These are phyloP conservation scores for Dryadomyces sulphureus DNA, from an alignment of 2,329 filamentous ascomycete species.

Conservation along the genomic window DNA sequence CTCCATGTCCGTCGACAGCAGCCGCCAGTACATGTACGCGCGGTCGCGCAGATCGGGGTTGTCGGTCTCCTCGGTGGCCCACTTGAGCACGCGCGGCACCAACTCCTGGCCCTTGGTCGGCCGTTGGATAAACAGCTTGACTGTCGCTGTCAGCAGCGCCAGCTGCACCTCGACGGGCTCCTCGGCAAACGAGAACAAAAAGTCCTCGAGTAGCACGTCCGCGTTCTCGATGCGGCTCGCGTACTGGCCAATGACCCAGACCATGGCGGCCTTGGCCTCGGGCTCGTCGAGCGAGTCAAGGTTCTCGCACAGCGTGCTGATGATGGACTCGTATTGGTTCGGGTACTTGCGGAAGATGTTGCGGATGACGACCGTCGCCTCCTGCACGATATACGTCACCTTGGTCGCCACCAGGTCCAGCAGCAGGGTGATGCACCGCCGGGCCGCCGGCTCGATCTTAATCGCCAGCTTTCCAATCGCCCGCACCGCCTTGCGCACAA, in stretches of 20 bases:
- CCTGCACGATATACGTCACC: constrained; percentile 95
- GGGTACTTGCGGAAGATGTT: constrained; percentile 99
- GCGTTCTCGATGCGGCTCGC: constrained; percentile 96
- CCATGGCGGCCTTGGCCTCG: constrained; percentile 95
- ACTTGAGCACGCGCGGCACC: constrained; percentile 89
- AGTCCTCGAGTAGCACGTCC: constrained; percentile 85
- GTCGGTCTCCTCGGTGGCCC: constrained; percentile 98
- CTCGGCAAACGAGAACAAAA: constrained; percentile 83
- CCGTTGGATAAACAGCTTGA: constrained; percentile 94
- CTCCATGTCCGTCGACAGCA: constrained; percentile 81
- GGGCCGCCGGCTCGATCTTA: constrained; percentile 91
- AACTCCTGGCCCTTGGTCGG: constrained; percentile 89
- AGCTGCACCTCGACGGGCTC: constrained; percentile 94
- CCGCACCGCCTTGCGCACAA: constrained; percentile 91
- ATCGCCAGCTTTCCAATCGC: constrained; percentile 97
- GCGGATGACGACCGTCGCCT: constrained; percentile 94
- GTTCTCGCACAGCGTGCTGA: constrained; percentile 87
- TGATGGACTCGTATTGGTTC: constrained; percentile 97
- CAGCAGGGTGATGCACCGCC: constrained; percentile 80
- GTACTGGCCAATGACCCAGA: constrained; percentile 98
- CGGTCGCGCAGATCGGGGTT: constrained; percentile 92
- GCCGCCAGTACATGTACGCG: constrained; percentile 98
- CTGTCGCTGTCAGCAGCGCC: constrained; percentile 84
- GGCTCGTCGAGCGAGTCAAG: constrained; percentile 93
- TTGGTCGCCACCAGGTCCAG: constrained; percentile 94